Percentiles rank a stretch among this genome's conserved stretches.
Conservation (phyloP, 1,284 basidiomycete genomes). For the Moniliophthora roreri region DNA sequence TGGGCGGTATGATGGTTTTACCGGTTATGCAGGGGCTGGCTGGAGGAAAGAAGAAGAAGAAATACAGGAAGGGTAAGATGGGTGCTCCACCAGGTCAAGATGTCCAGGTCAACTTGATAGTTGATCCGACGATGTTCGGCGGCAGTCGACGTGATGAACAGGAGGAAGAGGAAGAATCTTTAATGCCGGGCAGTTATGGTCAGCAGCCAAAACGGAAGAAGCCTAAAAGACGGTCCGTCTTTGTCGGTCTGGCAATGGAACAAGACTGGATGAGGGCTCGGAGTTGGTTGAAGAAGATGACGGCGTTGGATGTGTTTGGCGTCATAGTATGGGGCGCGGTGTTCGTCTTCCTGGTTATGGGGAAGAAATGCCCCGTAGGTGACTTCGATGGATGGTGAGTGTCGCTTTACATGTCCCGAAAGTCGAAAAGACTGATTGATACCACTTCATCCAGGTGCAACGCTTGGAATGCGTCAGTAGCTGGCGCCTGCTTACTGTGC, state of each 20-base stretch:
- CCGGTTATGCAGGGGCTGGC: conserved; percentile 48
- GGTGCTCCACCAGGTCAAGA: conserved; percentile 33
- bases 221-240: conserved; percentile 46
- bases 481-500: conserved; percentile 55
- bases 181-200: conserved; percentile 30
- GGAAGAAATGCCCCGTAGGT: conserved; percentile 61
- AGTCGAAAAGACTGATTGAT: conserved; percentile 1
- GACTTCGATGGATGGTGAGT: conserved; percentile 63
- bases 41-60: conserved; percentile 32
- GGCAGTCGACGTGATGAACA: conserved; percentile 21
- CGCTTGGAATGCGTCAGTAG: conserved; percentile 65
- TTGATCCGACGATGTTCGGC: conserved; percentile 61
- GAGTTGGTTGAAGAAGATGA: conserved; percentile 49
- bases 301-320: conserved; percentile 47
- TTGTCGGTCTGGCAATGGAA: conserved; percentile 64
- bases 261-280: conserved; percentile 59
- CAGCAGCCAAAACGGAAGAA: conserved; percentile 9
- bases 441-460: conserved; percentile 53
- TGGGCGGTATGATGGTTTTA: conserved; percentile 63
- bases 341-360: conserved; percentile 60
- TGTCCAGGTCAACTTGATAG: conserved; percentile 71
- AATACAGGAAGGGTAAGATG: conserved; percentile 33
- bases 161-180: conserved; percentile 31
- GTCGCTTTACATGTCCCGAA: conserved; percentile 2
- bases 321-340: conserved; percentile 56